Evolutionary conservation across 164 flowering plant genomes (phyloP), one percentile per base, ranked within the genome.

Genomic region (Macadamia integrifolia): DNA sequence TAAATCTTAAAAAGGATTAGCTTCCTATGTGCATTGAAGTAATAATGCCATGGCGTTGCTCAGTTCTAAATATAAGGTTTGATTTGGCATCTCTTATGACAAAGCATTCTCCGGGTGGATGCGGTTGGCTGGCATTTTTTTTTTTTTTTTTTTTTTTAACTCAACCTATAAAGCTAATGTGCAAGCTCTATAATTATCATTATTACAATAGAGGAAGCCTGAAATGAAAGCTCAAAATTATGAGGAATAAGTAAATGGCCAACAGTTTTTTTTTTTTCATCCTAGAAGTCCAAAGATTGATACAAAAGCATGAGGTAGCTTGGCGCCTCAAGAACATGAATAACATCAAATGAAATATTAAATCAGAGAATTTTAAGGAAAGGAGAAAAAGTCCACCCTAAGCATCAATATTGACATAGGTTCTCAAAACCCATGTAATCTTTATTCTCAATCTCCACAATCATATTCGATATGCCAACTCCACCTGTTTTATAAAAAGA

Each of bases 391-490:
- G 28, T 7, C 11, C 12, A 30, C 32, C 63, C 62, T 73, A 86
- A 15, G 50, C 80, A 11, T 73, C 74, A 52, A 81, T 23, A 85
- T 76, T 72, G 79, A 84, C 98, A 92, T 69, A 92, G 88, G 75
- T 93, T 83, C 67, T 90, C 97, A 49, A 93, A 91, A 58, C 98
- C 98, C 98, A 93, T 91, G 86, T 93, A 91, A 31, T 89, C 93
- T 32, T 86, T 71, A 18, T 68, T 66, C 65, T 83, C 70, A 17
- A 93, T 80, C 85, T 86, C 87, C 30, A 78, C 78, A 29, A 93
- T 81, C 93, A 88, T 91, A 77, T 86, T 83, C 17, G 83, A 72
- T 62, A 93, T 87, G 64, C 98, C 97, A 56, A 93, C 89, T 1
- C 98, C 96, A 78, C 98, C 98, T 93, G 75, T 65, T 53, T 12